Conservation (phyloP, 164 flowering plant genomes). For the Taxillus chinensis region DNA sequence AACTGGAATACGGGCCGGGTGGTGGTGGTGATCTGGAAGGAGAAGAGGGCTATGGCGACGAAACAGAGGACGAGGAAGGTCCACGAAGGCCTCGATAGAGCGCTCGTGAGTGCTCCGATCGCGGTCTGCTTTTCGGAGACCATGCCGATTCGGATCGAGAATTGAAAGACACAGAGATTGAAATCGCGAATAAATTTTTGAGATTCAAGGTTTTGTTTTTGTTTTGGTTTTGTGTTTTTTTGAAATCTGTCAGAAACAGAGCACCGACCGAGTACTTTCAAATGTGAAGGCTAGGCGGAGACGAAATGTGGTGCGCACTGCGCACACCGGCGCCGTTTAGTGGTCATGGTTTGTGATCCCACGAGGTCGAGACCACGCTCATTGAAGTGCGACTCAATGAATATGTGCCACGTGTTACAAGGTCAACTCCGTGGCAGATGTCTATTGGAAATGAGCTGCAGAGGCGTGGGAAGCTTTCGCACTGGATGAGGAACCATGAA, state of each 20-base stretch:
- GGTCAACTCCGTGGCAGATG: no score
- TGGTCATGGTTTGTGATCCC: no score
- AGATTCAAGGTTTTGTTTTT: neutral
- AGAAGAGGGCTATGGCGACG: constrained; percentile 26
- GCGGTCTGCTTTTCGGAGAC: constrained; percentile 19
- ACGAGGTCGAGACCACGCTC: no score
- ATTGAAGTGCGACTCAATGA: no score
- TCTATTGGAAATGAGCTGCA: no score
- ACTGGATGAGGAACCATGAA: no score
- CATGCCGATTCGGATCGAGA: constrained; percentile 12
- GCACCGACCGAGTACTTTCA: neutral
- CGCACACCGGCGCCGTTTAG: neutral
- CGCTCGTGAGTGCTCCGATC: constrained; percentile 7
- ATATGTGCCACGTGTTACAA: no score
- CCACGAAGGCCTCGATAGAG: constrained; percentile 30
- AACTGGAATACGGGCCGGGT: constrained; percentile 18
- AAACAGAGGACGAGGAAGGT: constrained; percentile 20
- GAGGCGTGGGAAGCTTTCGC: no score
- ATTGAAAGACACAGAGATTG: no score
- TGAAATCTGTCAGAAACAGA: neutral
- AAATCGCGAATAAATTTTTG: no score
- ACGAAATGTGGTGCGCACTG: neutral
- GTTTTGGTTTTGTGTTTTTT: neutral
- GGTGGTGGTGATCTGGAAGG: constrained; percentile 26
- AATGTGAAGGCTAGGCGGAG: neutral